Base-by-base conservation (phyloP, 208 protist genomes). In the Giardia muris region DNA sequence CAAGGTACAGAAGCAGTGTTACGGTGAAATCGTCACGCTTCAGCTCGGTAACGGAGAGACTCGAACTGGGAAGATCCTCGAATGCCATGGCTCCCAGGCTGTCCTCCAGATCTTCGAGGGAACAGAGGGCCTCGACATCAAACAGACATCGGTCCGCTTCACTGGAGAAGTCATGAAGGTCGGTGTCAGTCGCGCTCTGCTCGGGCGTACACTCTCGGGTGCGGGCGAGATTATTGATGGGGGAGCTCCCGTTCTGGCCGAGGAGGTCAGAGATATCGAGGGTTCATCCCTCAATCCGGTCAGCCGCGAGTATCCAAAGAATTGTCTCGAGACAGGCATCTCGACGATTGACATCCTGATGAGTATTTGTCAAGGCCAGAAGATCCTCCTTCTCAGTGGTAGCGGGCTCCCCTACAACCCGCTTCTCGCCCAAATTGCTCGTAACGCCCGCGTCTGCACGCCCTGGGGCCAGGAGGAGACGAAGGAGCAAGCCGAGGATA, bases 271-370 rank as follows among this genome's bases (percentile, higher is more conserved):
- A 67, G 97, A 99, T 95, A 99, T 99, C 94, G 93, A 98, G 93
- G 98, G 98, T 93, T 97, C 98, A 94, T 97, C 98, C 46, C 99
- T 99, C 95, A 99, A 99, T 96, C 99, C 99, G 2, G 97, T 95
- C 57, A 95, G 95, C 2, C 96, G 99, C 92, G 97, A 98, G 76
- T 99, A 99, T 96, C 99, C 99, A 44, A 95, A 99, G 96, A 97
- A 99, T 95, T 99, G 99, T 98, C 99, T 99, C 93, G 98, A 99
- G 96, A 99, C 99, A 3, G 99, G 99, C 95, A 99, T 99, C 93
- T 99, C 97, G 43, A 97, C 98, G 92, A 99, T 99, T 92, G 99
- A 99, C 94, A 96, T 98, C 67, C 99, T 99, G 98, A 99, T 98
- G 93, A 98, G 96, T 67, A 99, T 99, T 94, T 99, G 98, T 76